Conservation (phyloP, 2,329 filamentous ascomycete genomes). For the Cryphonectria radicalis region DNA sequence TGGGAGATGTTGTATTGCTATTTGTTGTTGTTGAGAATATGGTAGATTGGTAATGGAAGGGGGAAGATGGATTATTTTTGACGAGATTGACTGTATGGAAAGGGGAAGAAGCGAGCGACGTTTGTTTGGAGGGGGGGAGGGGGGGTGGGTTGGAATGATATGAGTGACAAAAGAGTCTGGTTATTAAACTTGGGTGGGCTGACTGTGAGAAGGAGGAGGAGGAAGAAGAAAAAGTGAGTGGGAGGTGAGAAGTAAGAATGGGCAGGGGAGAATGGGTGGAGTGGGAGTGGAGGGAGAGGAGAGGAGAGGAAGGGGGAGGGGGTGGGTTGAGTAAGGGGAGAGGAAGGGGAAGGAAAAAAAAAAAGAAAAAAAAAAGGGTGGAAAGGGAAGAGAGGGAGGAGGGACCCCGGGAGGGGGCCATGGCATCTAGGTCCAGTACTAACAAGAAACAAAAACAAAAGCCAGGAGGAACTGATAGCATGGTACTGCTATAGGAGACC, state of each 20-base stretch:
- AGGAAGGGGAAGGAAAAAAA: neutral
- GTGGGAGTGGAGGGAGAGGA: neutral
- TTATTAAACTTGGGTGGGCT: constrained; percentile 12
- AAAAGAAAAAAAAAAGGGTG: neutral
- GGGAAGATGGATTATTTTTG: neutral
- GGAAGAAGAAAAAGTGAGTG: neutral
- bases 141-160: constrained; percentile 7
- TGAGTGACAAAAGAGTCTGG: constrained; percentile 7
- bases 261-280: neutral
- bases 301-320: neutral
- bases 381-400: neutral
- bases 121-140: neutral
- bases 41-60: too few relatives aligned
- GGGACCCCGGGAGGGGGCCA: too few relatives aligned
- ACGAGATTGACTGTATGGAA: constrained; percentile 1
- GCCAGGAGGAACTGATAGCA: neutral
- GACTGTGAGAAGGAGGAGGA: neutral
- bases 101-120: constrained; percentile 13
- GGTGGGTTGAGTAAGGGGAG: too few relatives aligned
- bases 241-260: neutral
- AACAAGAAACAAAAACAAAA: neutral
- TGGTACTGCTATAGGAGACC: neutral
- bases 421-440: neutral
- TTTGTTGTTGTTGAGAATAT: neutral
- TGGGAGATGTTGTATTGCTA: neutral